A percentile compares a stretch with the other conserved stretches of the same genome.
Conservation (phyloP, 805 yeast genomes). For the Kazachstania taianensis region DNA sequence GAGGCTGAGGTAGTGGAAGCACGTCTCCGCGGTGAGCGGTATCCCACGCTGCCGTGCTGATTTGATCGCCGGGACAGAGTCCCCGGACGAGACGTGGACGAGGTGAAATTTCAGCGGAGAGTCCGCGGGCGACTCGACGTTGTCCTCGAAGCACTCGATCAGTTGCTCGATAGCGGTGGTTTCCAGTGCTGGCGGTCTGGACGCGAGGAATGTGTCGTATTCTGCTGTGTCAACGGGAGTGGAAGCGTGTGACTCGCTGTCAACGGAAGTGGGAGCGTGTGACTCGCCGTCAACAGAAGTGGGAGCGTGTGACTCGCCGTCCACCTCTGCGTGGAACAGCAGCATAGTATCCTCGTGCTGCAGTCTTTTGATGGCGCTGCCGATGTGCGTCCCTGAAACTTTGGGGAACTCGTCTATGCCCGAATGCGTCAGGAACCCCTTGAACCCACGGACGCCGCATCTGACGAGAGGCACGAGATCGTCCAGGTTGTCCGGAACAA, state of each 20-base stretch:
- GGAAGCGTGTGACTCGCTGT: constrained; percentile 18
- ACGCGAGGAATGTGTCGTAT: constrained; percentile 65
- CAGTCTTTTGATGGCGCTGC: constrained; percentile 53
- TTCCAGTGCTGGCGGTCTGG: constrained; percentile 85
- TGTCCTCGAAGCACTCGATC: constrained; percentile 44
- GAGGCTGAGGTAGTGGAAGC: constrained; percentile 82
- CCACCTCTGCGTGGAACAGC: constrained; percentile 93
- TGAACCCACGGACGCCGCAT: constrained; percentile 89
- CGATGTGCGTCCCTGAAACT: constrained; percentile 54
- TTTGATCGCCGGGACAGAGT: constrained; percentile 64
- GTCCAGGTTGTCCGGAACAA: constrained; percentile 66
- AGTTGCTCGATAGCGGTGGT: constrained; percentile 71
- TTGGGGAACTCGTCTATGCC: constrained; percentile 97
- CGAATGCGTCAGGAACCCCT: constrained; percentile 83
- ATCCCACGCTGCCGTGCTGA: constrained; percentile 51
- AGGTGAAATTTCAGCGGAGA: constrained; percentile 66
- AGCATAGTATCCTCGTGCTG: constrained; percentile 57
- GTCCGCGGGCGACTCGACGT: constrained; percentile 21
- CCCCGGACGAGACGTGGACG: constrained; percentile 81
- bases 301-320: constrained; percentile 18
- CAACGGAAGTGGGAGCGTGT: constrained; percentile 19
- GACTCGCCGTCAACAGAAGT: constrained; percentile 24
- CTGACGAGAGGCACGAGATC: constrained; percentile 66
- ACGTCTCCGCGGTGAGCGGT: constrained; percentile 80
- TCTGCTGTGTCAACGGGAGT: constrained; percentile 23